phyloP scores from a whole-genome alignment of 2,329 filamentous ascomycete species.

The Nemania abortiva region DNA sequence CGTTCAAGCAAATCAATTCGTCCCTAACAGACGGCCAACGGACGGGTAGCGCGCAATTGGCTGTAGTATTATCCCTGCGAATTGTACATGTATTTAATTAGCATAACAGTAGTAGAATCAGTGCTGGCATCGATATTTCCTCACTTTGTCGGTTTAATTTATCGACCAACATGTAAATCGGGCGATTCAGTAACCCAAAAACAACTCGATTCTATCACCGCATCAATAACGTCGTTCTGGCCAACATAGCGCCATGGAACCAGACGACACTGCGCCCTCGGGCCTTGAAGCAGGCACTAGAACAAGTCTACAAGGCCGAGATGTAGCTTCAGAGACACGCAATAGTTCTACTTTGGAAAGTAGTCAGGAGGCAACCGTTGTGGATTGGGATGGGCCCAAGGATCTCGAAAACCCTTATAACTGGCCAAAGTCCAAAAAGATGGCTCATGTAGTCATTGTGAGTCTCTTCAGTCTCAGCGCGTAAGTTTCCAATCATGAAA shows the following conservation, averaged over 20 bases:
- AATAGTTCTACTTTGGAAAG: not conserved
- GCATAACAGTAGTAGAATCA: not conserved
- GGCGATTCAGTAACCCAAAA: not conserved
- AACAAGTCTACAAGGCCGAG: not conserved
- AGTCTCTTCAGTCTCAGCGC: constrained; percentile 14
- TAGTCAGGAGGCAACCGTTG: not conserved
- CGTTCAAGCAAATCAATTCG: not conserved
- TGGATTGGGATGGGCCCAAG: constrained; percentile 25
- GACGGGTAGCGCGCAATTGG: no score
- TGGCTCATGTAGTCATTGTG: constrained; percentile 13
- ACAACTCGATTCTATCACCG: not conserved
- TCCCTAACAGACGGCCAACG: no score
- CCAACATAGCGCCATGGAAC: not conserved
- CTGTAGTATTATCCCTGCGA: not conserved
- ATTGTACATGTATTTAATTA: not conserved
- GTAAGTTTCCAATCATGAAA: constrained; percentile 5
- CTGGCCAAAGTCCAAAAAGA: constrained; percentile 20
- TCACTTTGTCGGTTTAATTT: not conserved
- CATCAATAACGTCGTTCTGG: not conserved
- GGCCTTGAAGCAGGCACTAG: not conserved
- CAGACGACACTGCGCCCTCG: not conserved
- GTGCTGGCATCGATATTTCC: not conserved
- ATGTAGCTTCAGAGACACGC: not conserved
- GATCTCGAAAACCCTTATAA: constrained; percentile 21
- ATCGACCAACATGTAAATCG: not conserved